Conservation (phyloP, 2,329 filamentous ascomycete species). For the Fusarium penzigii region DNA sequence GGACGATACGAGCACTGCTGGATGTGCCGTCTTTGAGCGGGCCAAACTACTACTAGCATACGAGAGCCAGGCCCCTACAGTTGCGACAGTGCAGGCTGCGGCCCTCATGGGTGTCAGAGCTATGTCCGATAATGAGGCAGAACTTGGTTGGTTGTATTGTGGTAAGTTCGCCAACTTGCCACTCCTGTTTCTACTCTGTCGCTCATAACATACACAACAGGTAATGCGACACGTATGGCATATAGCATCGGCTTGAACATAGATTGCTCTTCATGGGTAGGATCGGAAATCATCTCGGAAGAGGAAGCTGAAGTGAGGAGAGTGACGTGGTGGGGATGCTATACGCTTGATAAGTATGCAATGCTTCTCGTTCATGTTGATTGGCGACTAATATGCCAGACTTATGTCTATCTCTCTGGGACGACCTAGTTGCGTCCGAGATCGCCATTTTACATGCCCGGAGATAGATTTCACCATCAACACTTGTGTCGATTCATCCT, state of each 20-base stretch:
- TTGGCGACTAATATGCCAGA: conserved; percentile 1
- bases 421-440: conserved; percentile 19
- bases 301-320: conserved; percentile 22
- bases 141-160: conserved; percentile 24
- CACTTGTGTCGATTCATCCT: conserved; percentile 13
- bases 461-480: conserved; percentile 13
- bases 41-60: conserved; percentile 23
- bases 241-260: conserved; percentile 27
- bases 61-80: conserved; percentile 24
- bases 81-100: conserved; percentile 26
- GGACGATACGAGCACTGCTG: conserved; percentile 22
- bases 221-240: conserved; percentile 28
- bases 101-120: conserved; percentile 18
- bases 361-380: neutral
- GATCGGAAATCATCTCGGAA: conserved; percentile 6
- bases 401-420: conserved; percentile 20
- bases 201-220: conserved; percentile 1
- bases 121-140: conserved; percentile 24
- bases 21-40: conserved; percentile 18
- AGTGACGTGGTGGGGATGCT: conserved; percentile 28
- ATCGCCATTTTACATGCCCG: conserved; percentile 18
- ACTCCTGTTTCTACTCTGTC: too few species aligned
- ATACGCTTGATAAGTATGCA: conserved; percentile 23
- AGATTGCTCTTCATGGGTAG: conserved; percentile 16
- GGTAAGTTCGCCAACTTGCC: conserved; percentile 1